These are phyloP conservation scores for Paramarasmius palmivorus DNA, from an alignment of 1,284 basidiomycete genomes.

Conservation along the genomic window DNA sequence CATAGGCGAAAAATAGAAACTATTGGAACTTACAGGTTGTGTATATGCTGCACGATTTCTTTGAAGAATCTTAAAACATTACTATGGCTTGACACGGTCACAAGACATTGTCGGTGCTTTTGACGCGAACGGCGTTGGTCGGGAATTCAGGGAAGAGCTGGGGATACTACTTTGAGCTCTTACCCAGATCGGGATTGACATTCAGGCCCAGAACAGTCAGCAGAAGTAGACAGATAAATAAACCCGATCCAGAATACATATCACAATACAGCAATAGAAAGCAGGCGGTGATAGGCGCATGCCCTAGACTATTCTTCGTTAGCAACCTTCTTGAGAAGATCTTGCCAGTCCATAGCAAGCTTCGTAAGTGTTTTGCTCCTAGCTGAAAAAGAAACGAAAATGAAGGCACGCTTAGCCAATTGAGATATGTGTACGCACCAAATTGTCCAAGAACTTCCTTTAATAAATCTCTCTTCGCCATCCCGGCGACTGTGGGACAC, in stretches of 20 bases:
- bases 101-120: too few relatives aligned
- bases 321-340: slow-evolving; percentile 63
- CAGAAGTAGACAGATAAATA: slow-evolving; percentile 1
- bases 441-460: slow-evolving; percentile 78
- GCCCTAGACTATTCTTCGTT: slow-evolving; percentile 37
- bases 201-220: too few relatives aligned
- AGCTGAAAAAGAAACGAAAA: slow-evolving; percentile 38
- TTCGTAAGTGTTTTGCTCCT: slow-evolving; percentile 72
- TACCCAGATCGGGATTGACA: too few relatives aligned
- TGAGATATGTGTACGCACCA: slow-evolving; percentile 45
- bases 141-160: too few relatives aligned
- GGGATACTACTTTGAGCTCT: too few relatives aligned
- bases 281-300: not conserved
- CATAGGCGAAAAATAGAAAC: too few relatives aligned
- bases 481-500: slow-evolving; percentile 65
- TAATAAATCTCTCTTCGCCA: slow-evolving; percentile 77
- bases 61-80: too few relatives aligned
- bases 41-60: too few relatives aligned
- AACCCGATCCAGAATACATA: not conserved
- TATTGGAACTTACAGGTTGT: too few relatives aligned
- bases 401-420: not conserved
- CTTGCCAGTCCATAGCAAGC: slow-evolving; percentile 78
- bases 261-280: not conserved
- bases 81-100: too few relatives aligned
- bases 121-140: too few relatives aligned